phyloP scores from a whole-genome alignment of 768 basidiomycete species.

The Leccinum ochraceum region DNA sequence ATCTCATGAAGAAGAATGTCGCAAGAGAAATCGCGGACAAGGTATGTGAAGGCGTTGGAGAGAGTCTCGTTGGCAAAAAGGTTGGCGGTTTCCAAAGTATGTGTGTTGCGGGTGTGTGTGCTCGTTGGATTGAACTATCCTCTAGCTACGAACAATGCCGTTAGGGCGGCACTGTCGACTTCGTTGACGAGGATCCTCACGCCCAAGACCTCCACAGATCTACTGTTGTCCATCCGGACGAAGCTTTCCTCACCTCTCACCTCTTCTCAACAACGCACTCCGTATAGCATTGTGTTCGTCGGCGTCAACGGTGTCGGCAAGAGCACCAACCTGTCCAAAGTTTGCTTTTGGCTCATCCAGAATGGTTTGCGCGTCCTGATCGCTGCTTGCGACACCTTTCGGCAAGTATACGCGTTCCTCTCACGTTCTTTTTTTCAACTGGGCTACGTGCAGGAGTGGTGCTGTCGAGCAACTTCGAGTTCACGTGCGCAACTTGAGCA shows the following conservation, averaged over 20 bases:
- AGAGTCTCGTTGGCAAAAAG: constrained; percentile 86
- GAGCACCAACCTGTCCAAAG: constrained; percentile 96
- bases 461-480: constrained; percentile 98
- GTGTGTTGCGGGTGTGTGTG: constrained; percentile 20
- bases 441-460: constrained; percentile 61
- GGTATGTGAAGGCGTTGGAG: constrained; percentile 92
- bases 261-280: constrained; percentile 75
- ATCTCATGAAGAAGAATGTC: constrained; percentile 98
- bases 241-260: constrained; percentile 77
- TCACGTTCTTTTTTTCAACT: constrained; percentile 1
- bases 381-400: constrained; percentile 97
- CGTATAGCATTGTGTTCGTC: constrained; percentile 94
- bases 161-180: constrained; percentile 78
- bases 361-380: constrained; percentile 92
- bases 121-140: constrained; percentile 9
- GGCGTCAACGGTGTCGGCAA: constrained; percentile 99
- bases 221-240: constrained; percentile 88
- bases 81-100: constrained; percentile 87
- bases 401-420: constrained; percentile 43
- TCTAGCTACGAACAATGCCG: constrained; percentile 81
- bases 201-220: constrained; percentile 96
- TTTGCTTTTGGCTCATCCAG: constrained; percentile 99
- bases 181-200: constrained; percentile 93
- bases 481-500: constrained; percentile 91
- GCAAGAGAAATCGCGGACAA: constrained; percentile 94